A percentile compares a stretch with the other conserved stretches of the same genome.
Evolutionary conservation across 202 grass and related monocot species (phyloP).

Genomic region (Musa balbisiana): DNA sequence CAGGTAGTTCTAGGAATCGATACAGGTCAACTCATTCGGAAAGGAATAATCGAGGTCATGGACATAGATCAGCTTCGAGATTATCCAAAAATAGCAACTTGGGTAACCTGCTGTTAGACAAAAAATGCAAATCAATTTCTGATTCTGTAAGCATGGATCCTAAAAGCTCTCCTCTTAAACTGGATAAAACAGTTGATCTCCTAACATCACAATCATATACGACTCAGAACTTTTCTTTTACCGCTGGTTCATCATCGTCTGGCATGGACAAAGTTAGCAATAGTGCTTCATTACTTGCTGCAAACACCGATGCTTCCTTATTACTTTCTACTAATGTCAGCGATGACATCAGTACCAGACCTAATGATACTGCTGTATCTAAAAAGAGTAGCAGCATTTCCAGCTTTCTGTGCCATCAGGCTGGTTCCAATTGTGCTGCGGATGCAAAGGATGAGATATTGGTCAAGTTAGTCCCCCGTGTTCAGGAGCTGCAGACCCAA

Average conservation of each 20-base stretch:
- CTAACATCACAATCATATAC: neutral
- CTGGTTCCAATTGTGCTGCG: neutral
- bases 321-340: neutral
- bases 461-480: constrained; percentile 7
- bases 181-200: constrained; percentile 3
- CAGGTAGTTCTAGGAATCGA: constrained; percentile 7
- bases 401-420: neutral
- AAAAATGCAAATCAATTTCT: constrained; percentile 7
- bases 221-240: constrained; percentile 12
- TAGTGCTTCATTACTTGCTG: neutral
- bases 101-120: neutral
- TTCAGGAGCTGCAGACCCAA: constrained; percentile 6
- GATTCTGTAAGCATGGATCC: neutral
- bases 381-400: neutral
- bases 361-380: neutral
- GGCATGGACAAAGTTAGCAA: neutral
- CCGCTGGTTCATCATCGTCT: constrained; percentile 1
- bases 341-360: neutral
- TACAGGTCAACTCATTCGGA: constrained; percentile 11
- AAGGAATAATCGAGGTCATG: neutral
- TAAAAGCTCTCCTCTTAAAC: neutral
- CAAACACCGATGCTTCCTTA: constrained; percentile 14
- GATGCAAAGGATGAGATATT: constrained; percentile 18
- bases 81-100: neutral
- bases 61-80: constrained; percentile 5